A percentile compares a stretch with the other conserved stretches of the same genome.
These are phyloP conservation scores for Aspergillus cejpii DNA, from an alignment of 2,329 filamentous ascomycete species.

Conservation along the genomic window DNA sequence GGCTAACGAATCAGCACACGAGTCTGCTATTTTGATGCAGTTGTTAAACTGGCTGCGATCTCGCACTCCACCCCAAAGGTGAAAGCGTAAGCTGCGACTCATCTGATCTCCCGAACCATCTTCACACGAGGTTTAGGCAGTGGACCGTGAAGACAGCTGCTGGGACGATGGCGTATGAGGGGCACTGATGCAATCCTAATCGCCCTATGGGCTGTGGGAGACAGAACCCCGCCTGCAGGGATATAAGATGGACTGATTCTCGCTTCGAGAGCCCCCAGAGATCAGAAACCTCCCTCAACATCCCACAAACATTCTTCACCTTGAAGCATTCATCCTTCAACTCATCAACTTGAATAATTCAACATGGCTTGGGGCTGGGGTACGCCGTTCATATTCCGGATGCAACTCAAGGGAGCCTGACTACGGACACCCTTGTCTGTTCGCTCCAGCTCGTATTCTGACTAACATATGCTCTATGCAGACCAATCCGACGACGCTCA, in stretches of 20 bases:
- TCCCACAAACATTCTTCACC: too few relatives aligned
- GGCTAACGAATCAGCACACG: too few relatives aligned
- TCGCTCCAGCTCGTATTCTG: not conserved
- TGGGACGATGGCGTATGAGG: not conserved
- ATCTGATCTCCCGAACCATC: not conserved
- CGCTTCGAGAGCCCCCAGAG: not conserved
- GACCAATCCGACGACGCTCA: conserved; percentile 50
- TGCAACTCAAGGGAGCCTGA: not conserved
- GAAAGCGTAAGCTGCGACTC: not conserved
- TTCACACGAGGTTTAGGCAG: not conserved
- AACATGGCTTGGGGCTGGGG: conserved; percentile 35
- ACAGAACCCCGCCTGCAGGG: not conserved
- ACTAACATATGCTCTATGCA: conserved; percentile 18
- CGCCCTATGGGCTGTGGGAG: not conserved
- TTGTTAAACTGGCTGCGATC: not conserved
- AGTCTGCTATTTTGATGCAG: too few relatives aligned
- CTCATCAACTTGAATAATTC: conserved; percentile 9
- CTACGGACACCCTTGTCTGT: not conserved
- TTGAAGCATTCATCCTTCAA: too few relatives aligned
- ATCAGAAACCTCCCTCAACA: not conserved
- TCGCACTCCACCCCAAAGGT: not conserved
- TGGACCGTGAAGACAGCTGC: not conserved
- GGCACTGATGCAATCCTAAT: not conserved
- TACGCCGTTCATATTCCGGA: conserved; percentile 17
- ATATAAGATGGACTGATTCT: not conserved